Percentiles rank a stretch among this genome's conserved stretches.
Conservation (phyloP, 73 alveolate species). For the Blepharisma japonicum region DNA sequence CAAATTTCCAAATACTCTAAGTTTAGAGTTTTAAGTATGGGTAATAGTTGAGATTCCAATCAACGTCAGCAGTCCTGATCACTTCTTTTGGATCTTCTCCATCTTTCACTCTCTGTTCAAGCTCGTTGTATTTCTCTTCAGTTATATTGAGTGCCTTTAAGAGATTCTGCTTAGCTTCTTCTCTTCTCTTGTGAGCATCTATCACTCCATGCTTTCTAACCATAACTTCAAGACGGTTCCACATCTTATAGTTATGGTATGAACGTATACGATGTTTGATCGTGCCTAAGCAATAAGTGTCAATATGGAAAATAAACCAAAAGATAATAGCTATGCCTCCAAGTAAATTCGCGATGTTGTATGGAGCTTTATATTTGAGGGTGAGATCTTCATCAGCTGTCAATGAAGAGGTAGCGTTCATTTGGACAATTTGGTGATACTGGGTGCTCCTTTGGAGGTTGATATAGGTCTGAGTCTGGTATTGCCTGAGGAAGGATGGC, state of each 20-base stretch:
- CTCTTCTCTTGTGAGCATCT: too few species aligned
- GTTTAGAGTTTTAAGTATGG: too few species aligned
- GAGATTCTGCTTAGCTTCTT: too few species aligned
- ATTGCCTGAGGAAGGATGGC: constrained; percentile 27
- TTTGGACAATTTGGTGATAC: constrained; percentile 22
- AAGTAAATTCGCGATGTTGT: constrained; percentile 10
- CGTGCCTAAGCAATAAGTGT: not conserved
- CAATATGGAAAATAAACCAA: constrained; percentile 22
- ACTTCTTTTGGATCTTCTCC: too few species aligned
- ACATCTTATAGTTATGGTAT: constrained; percentile 34
- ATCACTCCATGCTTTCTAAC: too few species aligned
- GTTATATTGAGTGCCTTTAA: too few species aligned
- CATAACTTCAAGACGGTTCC: constrained; percentile 24
- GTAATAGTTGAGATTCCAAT: too few species aligned
- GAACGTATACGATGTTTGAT: constrained; percentile 8
- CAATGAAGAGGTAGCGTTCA: constrained; percentile 25
- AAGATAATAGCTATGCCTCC: not conserved
- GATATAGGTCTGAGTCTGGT: not conserved
- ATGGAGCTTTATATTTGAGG: constrained; percentile 6
- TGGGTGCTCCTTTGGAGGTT: constrained; percentile 11
- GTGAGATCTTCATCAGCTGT: constrained; percentile 20
- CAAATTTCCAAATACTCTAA: too few species aligned
- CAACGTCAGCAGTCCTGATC: too few species aligned
- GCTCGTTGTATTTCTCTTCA: too few species aligned
- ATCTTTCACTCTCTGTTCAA: too few species aligned